Conservation (phyloP, 1,139 yeast genomes). For the Geotrichum bryndzae region DNA sequence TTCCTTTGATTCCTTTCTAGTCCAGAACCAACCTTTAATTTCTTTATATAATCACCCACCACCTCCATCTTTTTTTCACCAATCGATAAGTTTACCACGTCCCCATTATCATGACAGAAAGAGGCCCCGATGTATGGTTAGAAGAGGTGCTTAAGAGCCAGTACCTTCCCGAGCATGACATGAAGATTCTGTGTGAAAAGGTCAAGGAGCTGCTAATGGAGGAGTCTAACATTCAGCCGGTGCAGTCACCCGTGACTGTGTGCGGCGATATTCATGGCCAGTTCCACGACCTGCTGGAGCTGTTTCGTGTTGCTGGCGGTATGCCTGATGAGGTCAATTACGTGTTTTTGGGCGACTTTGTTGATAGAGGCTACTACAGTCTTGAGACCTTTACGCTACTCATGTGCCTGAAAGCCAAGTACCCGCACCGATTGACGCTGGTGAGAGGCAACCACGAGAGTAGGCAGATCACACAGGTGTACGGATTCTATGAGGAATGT, state of each 20-base stretch:
- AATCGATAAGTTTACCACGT: not conserved
- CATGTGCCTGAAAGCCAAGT: constrained; percentile 79
- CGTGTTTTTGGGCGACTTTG: constrained; percentile 89
- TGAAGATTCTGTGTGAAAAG: constrained; percentile 93
- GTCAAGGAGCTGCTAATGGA: constrained; percentile 88
- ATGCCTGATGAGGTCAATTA: constrained; percentile 75
- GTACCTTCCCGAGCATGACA: constrained; percentile 82
- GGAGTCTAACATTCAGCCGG: constrained; percentile 94
- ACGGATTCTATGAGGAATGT: constrained; percentile 91
- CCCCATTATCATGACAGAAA: constrained; percentile 48
- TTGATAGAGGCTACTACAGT: constrained; percentile 92
- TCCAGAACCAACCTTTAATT: not conserved
- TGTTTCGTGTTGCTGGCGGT: constrained; percentile 90
- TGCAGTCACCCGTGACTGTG: constrained; percentile 93
- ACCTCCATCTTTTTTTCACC: not conserved
- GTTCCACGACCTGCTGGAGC: constrained; percentile 87
- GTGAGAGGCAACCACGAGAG: constrained; percentile 94
- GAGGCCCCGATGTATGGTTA: constrained; percentile 95
- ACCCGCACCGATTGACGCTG: constrained; percentile 77
- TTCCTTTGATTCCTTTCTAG: not conserved
- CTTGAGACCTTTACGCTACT: constrained; percentile 86
- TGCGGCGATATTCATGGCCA: constrained; percentile 99
- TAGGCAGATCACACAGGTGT: constrained; percentile 91
- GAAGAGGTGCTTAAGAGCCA: constrained; percentile 89
- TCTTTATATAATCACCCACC: not conserved